A percentile compares a stretch with the other conserved stretches of the same genome.
Evolutionary conservation across 345 rosid species (phyloP).

Genomic region (Aurinia saxatilis): DNA sequence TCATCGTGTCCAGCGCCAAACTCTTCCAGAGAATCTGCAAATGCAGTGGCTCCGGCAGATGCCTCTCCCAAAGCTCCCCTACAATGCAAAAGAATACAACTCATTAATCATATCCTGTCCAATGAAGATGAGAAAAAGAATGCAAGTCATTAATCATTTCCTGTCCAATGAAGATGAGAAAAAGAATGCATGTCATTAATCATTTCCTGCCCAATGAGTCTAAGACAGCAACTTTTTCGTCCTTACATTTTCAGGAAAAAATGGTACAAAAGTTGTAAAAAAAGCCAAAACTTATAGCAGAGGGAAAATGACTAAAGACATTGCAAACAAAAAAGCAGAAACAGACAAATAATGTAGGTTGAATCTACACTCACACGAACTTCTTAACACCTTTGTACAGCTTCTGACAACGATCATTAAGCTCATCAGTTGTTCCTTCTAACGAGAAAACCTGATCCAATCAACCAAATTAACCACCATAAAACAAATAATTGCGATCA

Average conservation of each 20-base stretch:
- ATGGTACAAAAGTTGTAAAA: background rate
- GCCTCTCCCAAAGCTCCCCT: conserved; percentile 79
- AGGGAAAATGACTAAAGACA: background rate
- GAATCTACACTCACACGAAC: conserved; percentile 44
- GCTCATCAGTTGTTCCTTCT: conserved; percentile 56
- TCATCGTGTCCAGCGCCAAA: conserved; percentile 91
- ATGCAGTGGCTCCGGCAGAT: conserved; percentile 46
- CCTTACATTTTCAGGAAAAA: too few species aligned
- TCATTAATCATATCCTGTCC: background rate
- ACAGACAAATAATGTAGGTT: background rate
- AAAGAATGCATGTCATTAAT: too few species aligned
- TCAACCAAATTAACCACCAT: background rate
- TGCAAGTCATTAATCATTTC: background rate
- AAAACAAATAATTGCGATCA: background rate
- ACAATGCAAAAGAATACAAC: background rate
- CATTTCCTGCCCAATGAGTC: too few species aligned
- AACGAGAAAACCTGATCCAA: conserved; percentile 41
- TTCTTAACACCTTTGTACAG: conserved; percentile 56
- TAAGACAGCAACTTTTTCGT: too few species aligned
- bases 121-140: background rate
- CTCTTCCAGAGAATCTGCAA: conserved; percentile 72
- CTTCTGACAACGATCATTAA: conserved; percentile 70
- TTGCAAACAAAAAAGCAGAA: conserved; percentile 8
- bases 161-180: background rate
- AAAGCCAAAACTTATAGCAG: background rate